Evolutionary conservation across 257 asterid species (phyloP).

Genomic region (Ehretia macrophylla): DNA sequence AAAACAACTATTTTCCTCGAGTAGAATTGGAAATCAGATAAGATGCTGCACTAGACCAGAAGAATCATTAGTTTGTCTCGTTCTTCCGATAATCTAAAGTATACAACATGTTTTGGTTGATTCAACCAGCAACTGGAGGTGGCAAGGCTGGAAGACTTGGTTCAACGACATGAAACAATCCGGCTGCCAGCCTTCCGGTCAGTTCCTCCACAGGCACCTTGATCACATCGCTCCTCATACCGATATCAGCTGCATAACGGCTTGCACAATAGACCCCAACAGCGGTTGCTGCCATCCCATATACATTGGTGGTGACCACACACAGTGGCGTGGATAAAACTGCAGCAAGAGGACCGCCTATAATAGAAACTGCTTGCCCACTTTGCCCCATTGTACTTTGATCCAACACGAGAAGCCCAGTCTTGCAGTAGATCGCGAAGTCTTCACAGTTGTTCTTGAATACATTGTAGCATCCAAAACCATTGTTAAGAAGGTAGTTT

Average conservation of each 20-base stretch:
- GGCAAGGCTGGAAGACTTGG: conserved; percentile 39
- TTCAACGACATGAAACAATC: conserved; percentile 48
- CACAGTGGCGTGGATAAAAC: conserved; percentile 68
- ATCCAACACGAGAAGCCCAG: conserved; percentile 76
- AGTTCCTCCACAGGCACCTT: conserved; percentile 73
- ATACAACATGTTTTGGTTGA: neutral
- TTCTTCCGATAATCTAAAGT: no score
- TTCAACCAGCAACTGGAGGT: conserved; percentile 9
- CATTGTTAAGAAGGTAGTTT: conserved; percentile 62
- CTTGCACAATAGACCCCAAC: conserved; percentile 80
- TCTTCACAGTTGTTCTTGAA: conserved; percentile 93
- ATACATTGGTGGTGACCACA: conserved; percentile 58
- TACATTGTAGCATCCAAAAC: conserved; percentile 78
- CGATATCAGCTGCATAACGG: conserved; percentile 79
- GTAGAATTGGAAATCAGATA: neutral
- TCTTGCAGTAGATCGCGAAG: conserved; percentile 89
- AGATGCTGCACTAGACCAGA: no score
- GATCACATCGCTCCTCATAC: conserved; percentile 76
- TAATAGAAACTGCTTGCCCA: conserved; percentile 75
- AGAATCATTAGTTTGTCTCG: no score
- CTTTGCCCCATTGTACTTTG: conserved; percentile 78
- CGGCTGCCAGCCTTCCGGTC: conserved; percentile 46
- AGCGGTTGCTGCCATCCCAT: conserved; percentile 70
- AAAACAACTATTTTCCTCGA: neutral
- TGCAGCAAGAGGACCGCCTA: conserved; percentile 88